Percentiles rank a stretch among this genome's conserved stretches.
Evolutionary conservation across 345 rosid genomes (phyloP).

Genomic region (Syzygium oleosum): DNA sequence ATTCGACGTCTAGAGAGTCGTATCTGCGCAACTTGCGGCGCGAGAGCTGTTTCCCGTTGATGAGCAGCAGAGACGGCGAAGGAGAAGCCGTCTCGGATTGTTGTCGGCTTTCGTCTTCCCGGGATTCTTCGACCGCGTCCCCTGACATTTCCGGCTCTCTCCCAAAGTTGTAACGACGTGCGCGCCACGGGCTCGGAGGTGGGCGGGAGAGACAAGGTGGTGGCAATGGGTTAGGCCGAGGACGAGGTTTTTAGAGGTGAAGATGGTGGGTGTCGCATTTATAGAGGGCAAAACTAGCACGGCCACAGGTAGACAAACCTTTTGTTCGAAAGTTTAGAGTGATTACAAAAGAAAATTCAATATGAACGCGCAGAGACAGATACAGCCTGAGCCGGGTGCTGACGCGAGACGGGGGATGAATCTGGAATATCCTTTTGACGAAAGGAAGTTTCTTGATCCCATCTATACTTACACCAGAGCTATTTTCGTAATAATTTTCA

Average conservation of each 20-base stretch:
- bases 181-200: neutral
- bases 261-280: neutral
- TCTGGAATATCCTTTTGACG: neutral
- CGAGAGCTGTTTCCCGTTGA: slow-evolving; percentile 6
- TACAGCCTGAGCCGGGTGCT: neutral
- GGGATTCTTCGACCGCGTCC: neutral
- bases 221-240: neutral
- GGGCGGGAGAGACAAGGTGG: neutral
- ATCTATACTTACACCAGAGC: neutral
- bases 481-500: too few relatives aligned
- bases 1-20: slow-evolving; percentile 42
- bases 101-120: neutral
- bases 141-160: neutral
- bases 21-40: slow-evolving; percentile 10
- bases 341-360: neutral
- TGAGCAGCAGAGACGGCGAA: neutral
- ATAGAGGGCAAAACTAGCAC: neutral
- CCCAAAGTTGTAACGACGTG: neutral
- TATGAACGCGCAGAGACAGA: neutral
- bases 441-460: neutral
- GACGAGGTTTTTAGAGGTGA: neutral
- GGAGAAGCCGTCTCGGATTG: neutral
- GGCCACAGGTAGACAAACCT: neutral
- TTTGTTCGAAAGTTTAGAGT: neutral
- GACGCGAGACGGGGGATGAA: neutral